Conservation (phyloP, 2,329 filamentous ascomycete species). For the Dactylonectria estremocensis region DNA sequence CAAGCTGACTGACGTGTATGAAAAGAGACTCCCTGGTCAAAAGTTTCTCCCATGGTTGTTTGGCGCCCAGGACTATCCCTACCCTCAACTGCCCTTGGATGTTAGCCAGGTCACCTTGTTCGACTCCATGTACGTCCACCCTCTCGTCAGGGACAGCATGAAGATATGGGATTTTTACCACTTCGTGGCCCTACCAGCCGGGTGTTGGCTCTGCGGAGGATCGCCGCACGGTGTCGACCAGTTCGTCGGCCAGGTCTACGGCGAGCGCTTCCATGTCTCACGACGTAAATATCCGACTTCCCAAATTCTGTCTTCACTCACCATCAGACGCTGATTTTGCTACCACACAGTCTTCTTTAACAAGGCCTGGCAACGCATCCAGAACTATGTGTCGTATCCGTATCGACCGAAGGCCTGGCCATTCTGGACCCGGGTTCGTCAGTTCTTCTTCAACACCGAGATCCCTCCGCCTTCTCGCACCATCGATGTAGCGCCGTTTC, state of each 20-base stretch:
- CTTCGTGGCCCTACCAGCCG: constrained; percentile 34
- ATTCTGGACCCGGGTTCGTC: constrained; percentile 49
- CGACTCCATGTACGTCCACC: constrained; percentile 60
- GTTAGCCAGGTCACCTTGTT: constrained; percentile 58
- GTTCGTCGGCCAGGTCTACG: constrained; percentile 43
- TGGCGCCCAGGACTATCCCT: constrained; percentile 28
- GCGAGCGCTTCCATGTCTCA: constrained; percentile 46
- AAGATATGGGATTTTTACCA: constrained; percentile 30
- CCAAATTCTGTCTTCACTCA: not conserved
- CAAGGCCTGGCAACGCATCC: constrained; percentile 54
- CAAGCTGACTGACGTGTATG: not conserved
- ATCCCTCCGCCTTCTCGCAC: constrained; percentile 34
- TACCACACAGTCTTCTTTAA: constrained; percentile 50
- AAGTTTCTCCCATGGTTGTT: constrained; percentile 35
- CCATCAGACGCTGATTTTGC: not conserved
- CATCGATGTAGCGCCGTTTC: constrained; percentile 55
- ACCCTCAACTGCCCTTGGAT: constrained; percentile 47
- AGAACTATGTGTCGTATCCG: constrained; percentile 53
- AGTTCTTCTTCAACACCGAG: constrained; percentile 51
- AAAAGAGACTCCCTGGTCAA: constrained; percentile 20
- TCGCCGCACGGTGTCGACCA: constrained; percentile 29
- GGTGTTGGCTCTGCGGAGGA: constrained; percentile 32
- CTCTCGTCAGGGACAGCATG: constrained; percentile 42
- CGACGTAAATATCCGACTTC: constrained; percentile 34
- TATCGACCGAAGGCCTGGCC: constrained; percentile 50